A percentile compares a stretch with the other conserved stretches of the same genome.
These are phyloP conservation scores for Globisporangium solare DNA, from an alignment of 352 stramenopile species.

Conservation along the genomic window DNA sequence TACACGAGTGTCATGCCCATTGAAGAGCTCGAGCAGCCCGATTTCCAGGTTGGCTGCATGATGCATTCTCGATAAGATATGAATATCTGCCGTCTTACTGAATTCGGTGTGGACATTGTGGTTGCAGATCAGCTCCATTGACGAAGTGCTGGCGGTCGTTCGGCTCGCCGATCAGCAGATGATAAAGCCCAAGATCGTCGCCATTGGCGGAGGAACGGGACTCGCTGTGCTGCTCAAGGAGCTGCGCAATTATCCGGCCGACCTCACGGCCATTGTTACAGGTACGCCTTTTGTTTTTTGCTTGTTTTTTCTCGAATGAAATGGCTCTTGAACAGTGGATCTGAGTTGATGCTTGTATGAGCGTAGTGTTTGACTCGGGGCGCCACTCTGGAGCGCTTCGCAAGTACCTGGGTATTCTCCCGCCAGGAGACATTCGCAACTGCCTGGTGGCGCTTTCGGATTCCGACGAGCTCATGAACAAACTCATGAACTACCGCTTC, in stretches of 20 bases:
- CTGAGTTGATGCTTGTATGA: not conserved
- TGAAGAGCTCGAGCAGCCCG: conserved; percentile 73
- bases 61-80: too few relatives aligned
- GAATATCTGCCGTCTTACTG: not conserved
- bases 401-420: conserved; percentile 80
- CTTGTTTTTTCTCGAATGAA: not conserved
- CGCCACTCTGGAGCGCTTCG: conserved; percentile 74
- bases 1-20: conserved; percentile 84
- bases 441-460: conserved; percentile 82
- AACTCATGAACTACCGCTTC: conserved; percentile 88
- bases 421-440: conserved; percentile 82
- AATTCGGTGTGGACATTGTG: not conserved
- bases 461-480: conserved; percentile 80
- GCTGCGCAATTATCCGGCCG: conserved; percentile 75
- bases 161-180: conserved; percentile 75
- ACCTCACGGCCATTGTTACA: conserved; percentile 84
- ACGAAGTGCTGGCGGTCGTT: conserved; percentile 69
- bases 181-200: conserved; percentile 81
- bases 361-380: conserved; percentile 76
- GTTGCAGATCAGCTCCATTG: conserved; percentile 69
- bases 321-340: conserved; percentile 1
- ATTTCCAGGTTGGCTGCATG: conserved; percentile 53
- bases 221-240: conserved; percentile 83
- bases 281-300: conserved; percentile 23
- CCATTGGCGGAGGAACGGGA: conserved; percentile 72